Conservation (phyloP, 148 eudicot species). For the Arbutus unedo region DNA sequence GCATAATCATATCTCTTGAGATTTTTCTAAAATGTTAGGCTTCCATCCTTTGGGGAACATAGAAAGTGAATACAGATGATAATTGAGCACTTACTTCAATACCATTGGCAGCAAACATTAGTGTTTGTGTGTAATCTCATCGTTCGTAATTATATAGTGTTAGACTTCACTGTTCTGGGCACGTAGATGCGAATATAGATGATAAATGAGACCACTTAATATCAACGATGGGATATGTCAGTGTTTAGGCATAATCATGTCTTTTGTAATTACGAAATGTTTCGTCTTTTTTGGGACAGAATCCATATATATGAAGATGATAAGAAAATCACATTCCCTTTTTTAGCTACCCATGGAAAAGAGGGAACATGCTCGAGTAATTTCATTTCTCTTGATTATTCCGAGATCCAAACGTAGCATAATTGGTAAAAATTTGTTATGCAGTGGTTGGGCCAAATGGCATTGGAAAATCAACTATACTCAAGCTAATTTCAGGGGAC, state of each 20-base stretch:
- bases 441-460: conserved; percentile 99
- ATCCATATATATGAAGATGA: not conserved
- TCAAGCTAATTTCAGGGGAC: conserved; percentile 91
- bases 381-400: not conserved
- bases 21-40: not conserved
- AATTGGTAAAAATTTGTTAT: conserved; percentile 11
- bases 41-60: not conserved
- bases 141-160: not conserved
- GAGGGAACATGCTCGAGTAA: not conserved
- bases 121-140: not conserved
- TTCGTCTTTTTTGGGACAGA: not conserved
- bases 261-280: not conserved
- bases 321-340: not conserved
- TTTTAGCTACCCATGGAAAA: not conserved
- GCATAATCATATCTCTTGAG: not conserved
- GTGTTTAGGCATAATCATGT: not conserved
- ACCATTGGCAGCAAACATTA: not conserved
- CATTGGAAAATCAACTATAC: conserved; percentile 97
- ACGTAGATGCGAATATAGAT: no score
- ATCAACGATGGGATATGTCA: not conserved
- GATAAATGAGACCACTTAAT: no score
- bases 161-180: no score
- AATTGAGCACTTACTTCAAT: not conserved
- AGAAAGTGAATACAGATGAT: not conserved
- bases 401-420: not conserved